A percentile compares a stretch with the other conserved stretches of the same genome.
phyloP scores from a whole-genome alignment of 345 rosid species.

The Ceriops zippeliana region DNA sequence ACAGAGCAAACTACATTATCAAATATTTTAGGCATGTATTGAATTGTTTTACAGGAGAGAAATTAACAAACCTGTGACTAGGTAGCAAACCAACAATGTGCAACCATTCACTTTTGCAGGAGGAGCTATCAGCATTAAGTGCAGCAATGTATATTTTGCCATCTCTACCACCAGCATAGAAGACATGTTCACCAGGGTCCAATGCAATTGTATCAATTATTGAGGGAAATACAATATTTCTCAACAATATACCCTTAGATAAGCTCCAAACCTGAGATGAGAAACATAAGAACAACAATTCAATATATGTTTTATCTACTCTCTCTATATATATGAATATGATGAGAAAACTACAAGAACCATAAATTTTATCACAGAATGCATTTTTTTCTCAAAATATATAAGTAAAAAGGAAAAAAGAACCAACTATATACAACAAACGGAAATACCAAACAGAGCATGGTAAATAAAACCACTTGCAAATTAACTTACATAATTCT shows the following conservation, averaged over 20 bases:
- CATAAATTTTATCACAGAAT: too few species aligned
- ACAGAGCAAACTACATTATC: too few species aligned
- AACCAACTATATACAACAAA: too few species aligned
- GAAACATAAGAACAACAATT: not conserved
- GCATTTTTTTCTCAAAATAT: too few species aligned
- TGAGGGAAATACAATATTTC: constrained; percentile 66
- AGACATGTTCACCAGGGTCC: constrained; percentile 77
- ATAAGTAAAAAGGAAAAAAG: too few species aligned
- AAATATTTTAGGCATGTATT: too few species aligned
- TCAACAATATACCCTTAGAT: constrained; percentile 55
- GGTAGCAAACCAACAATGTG: constrained; percentile 64
- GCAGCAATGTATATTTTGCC: constrained; percentile 74
- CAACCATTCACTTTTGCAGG: constrained; percentile 39
- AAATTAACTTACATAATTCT: not conserved
- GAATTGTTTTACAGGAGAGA: not conserved
- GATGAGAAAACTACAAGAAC: not conserved
- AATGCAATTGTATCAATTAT: constrained; percentile 67
- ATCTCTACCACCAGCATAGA: constrained; percentile 84
- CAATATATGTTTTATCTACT: not conserved
- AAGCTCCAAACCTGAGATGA: constrained; percentile 71
- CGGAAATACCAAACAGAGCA: not conserved
- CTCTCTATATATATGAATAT: not conserved
- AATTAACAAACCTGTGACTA: constrained; percentile 51
- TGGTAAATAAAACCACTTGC: not conserved
- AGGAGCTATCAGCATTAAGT: constrained; percentile 49